A percentile compares a stretch with the other conserved stretches of the same genome.
These are phyloP conservation scores for Fusarium vanettenii DNA, from an alignment of 2,329 filamentous ascomycete species.

Conservation along the genomic window DNA sequence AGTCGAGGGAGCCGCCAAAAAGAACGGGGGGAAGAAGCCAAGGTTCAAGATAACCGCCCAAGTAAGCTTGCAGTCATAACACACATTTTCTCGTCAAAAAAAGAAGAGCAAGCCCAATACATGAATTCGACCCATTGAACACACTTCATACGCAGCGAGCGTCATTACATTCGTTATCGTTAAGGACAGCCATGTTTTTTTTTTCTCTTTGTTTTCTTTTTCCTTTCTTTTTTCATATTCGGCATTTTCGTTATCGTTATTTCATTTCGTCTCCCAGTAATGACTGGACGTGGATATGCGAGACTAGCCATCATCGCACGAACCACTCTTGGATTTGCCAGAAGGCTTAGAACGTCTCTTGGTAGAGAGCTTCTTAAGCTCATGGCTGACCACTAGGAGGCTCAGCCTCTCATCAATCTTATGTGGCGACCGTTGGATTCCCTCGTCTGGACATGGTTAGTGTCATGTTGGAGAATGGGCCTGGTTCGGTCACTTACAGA, in stretches of 20 bases:
- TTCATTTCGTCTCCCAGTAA: conserved; percentile 22
- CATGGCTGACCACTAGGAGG: conserved; percentile 52
- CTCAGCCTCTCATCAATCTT: conserved; percentile 50
- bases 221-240: background rate
- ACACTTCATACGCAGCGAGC: conserved; percentile 19
- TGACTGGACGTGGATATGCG: conserved; percentile 27
- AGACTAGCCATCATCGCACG: conserved; percentile 41
- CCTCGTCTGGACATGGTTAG: conserved; percentile 46
- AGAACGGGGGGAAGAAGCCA: conserved; percentile 44
- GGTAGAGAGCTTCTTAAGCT: conserved; percentile 54
- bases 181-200: conserved; percentile 17
- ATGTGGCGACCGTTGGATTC: conserved; percentile 46
- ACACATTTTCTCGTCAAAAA: conserved; percentile 29
- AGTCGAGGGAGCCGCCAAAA: conserved; percentile 51
- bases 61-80: conserved; percentile 41
- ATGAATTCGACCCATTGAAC: conserved; percentile 17
- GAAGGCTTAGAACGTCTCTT: conserved; percentile 43
- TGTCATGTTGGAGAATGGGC: background rate
- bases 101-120: conserved; percentile 22
- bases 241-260: conserved; percentile 17
- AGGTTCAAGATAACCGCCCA: conserved; percentile 49
- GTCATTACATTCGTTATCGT: conserved; percentile 35
- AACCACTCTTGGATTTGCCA: conserved; percentile 41
- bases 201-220: conserved; percentile 18
- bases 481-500: conserved; percentile 47